Conservation (phyloP, 2,329 filamentous ascomycete species). For the Pseudogymnoascus verrucosus region DNA sequence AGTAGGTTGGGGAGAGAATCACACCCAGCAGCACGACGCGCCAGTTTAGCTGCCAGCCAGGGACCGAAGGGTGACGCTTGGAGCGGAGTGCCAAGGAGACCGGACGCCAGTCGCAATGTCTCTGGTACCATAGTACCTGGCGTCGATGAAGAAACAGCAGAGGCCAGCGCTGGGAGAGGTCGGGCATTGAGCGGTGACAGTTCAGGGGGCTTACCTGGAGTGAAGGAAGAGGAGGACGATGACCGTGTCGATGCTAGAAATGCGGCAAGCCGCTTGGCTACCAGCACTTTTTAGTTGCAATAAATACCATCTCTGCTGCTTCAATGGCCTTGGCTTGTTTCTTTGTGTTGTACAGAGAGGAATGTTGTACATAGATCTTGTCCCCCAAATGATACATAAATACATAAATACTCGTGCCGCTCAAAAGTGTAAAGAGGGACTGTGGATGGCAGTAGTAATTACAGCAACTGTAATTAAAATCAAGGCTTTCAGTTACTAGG, state of each 20-base stretch:
- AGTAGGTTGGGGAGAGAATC: constrained; percentile 82
- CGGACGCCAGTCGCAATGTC: constrained; percentile 71
- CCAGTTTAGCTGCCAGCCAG: constrained; percentile 77
- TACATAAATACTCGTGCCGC: neutral
- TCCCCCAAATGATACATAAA: neutral
- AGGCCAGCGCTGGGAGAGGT: constrained; percentile 32
- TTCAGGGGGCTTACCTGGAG: constrained; percentile 43
- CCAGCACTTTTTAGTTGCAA: constrained; percentile 69
- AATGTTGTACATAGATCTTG: neutral
- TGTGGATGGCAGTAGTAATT: no score
- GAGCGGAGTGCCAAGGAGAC: constrained; percentile 78
- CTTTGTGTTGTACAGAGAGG: neutral
- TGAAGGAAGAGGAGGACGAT: constrained; percentile 78
- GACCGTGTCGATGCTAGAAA: constrained; percentile 93
- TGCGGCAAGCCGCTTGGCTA: constrained; percentile 84
- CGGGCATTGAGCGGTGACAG: constrained; percentile 25
- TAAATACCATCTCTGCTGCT: constrained; percentile 4
- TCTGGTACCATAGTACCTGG: constrained; percentile 64
- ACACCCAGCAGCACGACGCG: constrained; percentile 64
- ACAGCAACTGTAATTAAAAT: no score
- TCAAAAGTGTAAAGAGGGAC: no score
- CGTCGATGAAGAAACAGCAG: constrained; percentile 54
- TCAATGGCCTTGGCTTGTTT: neutral
- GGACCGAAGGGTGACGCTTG: constrained; percentile 97
- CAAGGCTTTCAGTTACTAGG: no score